Base-by-base conservation (phyloP, 2,329 filamentous ascomycete species). In the Tympanopsis confertula region DNA sequence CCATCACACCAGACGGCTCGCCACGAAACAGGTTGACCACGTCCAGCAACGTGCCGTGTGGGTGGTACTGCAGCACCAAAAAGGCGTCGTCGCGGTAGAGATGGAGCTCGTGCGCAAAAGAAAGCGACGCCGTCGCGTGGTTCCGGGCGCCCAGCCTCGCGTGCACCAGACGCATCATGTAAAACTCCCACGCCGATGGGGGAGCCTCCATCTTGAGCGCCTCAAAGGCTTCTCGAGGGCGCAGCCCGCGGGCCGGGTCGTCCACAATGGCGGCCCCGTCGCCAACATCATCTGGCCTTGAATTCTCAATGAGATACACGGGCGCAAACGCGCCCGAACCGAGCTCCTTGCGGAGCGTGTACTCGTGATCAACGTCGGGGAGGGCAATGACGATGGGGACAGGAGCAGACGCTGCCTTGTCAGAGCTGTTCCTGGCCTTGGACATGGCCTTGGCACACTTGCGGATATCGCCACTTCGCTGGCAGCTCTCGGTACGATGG, bases 131-230 rank as follows among this genome's bases (percentile, higher is more conserved):
- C 1, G 77, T 70, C 0, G 82, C 81, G 13, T 89, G 78, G 42
- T 82, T 63, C 20, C 71, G 73, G 1, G 80, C 69, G 0, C 80
- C 82, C 0, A 98, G 68, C 1, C 91, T 82, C 17, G 73, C 66
- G 45, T 89, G 85, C 2, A 84, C 78, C 39, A 86, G 74, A 2
- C 86, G 81, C 65, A 96, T 86, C 58, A 98, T 93, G 60, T 94
- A 84, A 53, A 96, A 98, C 54, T 98, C 91, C 91, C 91, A 98
- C 0, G 84, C 71, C 4, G 79, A 82, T 0, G 89, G 85, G 1
- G 88, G 86, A 20, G 82, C 74, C 61, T 98, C 91, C 77, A 94
- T 88, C 60, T 98, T 98, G 48, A 98, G 69, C 2, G 91, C 91
- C 57, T 95, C 87, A 4, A 91, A 68, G 1, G 65, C 45, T 32